phyloP scores from a whole-genome alignment of 2,329 filamentous ascomycete species.

The Penicillium rolfsii region DNA sequence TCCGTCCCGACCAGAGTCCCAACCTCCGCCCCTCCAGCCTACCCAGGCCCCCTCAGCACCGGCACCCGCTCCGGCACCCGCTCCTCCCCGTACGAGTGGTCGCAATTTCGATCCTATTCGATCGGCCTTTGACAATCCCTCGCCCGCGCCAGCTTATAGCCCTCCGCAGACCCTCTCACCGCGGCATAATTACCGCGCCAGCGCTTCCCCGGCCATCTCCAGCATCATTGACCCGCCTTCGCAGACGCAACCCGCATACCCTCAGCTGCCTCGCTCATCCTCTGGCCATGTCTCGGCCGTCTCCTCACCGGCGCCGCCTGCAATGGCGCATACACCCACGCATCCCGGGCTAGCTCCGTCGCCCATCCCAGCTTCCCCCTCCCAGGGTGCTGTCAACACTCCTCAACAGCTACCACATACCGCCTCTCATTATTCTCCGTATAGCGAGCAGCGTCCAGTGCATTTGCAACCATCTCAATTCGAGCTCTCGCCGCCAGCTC shows the following conservation, averaged over 20 bases:
- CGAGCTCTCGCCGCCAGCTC: conserved; percentile 23
- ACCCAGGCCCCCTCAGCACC: conserved; percentile 28
- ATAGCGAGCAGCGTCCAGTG: conserved; percentile 30
- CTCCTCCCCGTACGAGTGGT: conserved; percentile 65
- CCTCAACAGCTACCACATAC: conserved; percentile 22
- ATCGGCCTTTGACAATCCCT: conserved; percentile 60
- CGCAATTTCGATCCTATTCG: conserved; percentile 90
- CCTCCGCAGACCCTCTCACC: conserved; percentile 52
- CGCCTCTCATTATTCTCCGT: conserved; percentile 22
- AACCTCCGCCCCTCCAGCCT: conserved; percentile 48
- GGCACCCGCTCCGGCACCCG: conserved; percentile 23
- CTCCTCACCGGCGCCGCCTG: conserved; percentile 33
- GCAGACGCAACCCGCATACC: conserved; percentile 36
- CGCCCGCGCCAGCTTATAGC: conserved; percentile 46
- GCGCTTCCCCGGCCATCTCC: conserved; percentile 86
- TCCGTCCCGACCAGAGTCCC: conserved; percentile 48
- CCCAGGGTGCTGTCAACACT: conserved; percentile 25
- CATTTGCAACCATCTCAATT: conserved; percentile 30
- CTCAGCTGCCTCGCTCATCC: conserved; percentile 33
- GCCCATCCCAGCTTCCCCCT: conserved; percentile 30
- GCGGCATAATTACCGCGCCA: conserved; percentile 67
- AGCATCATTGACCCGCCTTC: conserved; percentile 76
- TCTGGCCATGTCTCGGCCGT: conserved; percentile 32
- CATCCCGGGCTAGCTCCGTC: conserved; percentile 31
- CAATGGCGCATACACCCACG: conserved; percentile 31